Evolutionary conservation across 768 basidiomycete species (phyloP), one percentile per base, ranked within the genome.

Genomic region (Tricholoma furcatifolium): DNA sequence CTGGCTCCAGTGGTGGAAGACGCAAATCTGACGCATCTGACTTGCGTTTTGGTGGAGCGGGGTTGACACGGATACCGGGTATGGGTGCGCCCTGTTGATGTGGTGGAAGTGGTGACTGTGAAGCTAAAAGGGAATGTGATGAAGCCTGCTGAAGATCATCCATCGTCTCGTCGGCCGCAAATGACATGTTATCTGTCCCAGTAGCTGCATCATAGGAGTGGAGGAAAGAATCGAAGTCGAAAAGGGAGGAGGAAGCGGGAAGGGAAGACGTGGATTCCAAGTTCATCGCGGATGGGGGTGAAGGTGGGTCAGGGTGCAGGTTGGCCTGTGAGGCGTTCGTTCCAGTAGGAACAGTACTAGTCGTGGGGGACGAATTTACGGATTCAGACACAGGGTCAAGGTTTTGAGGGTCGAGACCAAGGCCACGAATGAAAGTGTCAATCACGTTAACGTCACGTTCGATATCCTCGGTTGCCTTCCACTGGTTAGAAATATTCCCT

Each of bases 391-490:
- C 57, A 1, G 48, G 30, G 12, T 54, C 31, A 9, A 12, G 23
- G 17, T 17, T 47, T 36, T 47, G 47, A 6, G 58, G 55, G 32
- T 58, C 54, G 14, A 61, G 55, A 11, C 60, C 60, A 42, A 92
- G 77, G 43, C 79, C 79, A 56, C 87, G 76, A 27, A 93, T 87
- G 54, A 94, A 73, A 6, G 80, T 79, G 53, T 89, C 80, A 39
- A 93, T 68, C 34, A 81, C 80, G 56, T 85, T 83, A 23, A 93
- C 88, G 51, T 90, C 87, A 42, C 78, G 76, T 53, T 85, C 83
- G 41, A 93, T 84, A 55, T 87, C 86, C 23, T 75, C 64, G 0
- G 88, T 74, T 31, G 73, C 76, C 43, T 74, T 78, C 74, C 88
- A 91, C 1, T 55, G 53, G 23, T 56, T 55, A 7, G 43, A 46